Evolutionary conservation across 2,329 filamentous ascomycete genomes (phyloP), one percentile per base, ranked within the genome.

Genomic region (Penicillium sp.): DNA sequence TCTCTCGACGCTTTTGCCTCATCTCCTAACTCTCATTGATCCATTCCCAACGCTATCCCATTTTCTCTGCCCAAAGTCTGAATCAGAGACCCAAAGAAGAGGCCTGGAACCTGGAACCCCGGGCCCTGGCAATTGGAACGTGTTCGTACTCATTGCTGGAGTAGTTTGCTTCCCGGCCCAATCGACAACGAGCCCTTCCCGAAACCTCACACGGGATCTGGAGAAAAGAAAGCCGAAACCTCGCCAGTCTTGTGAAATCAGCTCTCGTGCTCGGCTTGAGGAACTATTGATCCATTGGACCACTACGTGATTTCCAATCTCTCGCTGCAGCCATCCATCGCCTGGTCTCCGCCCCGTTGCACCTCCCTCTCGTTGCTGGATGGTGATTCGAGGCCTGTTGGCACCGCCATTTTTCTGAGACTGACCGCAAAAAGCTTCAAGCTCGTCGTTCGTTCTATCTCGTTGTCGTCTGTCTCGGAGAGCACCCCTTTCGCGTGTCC

Each of bases 401-500:
- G 71, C 65, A 57, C 63, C 64, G 64, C 63, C 65, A 61, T 66
- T 67, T 65, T 61, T 64, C 67, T 73, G 70, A 73, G 70, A 70
- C 71, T 71, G 63, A 71, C 65, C 67, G 61, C 67, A 52, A 38
- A 49, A 45, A 67, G 66, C 71, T 73, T 74, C 71, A 64, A 39
- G 71, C 62, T 71, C 67, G 73, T 78, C 76, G 66, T 72, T 79
- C 74, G 74, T 77, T 79, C 74, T 77, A 75, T 53, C 37, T 34
- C 43, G 43, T 47, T 41, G 17, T 41, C 34, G 49, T 15, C 28
- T 53, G 50, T 79, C 75, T 77, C 72, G 75, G 75, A 74, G 69
- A 69, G 67, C 63, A 58, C 63, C 56, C 59, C 55, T 67, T 55
- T 65, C 57, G 59, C 51, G 56, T 67, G 62, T 68, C 65, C 68